phyloP scores from a whole-genome alignment of 345 rosid species.

The Linum tenue region DNA sequence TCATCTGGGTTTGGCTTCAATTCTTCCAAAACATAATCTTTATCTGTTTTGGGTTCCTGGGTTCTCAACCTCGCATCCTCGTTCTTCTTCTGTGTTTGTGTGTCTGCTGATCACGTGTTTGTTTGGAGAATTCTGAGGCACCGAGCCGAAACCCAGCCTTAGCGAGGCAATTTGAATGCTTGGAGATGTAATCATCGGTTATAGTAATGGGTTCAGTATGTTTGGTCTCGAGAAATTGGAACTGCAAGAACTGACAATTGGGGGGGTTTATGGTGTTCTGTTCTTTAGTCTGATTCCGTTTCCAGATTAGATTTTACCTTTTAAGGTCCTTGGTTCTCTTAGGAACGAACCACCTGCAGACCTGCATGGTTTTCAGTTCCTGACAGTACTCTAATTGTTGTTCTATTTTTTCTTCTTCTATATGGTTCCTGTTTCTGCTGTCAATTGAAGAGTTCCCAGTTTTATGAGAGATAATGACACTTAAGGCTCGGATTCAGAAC shows the following conservation, averaged over 20 bases:
- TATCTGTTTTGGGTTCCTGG: conserved; percentile 1
- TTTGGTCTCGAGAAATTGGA: too few species aligned
- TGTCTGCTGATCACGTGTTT: conserved; percentile 9
- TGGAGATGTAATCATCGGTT: too few species aligned
- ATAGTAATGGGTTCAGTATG: too few species aligned
- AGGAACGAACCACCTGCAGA: too few species aligned
- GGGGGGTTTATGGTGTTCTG: too few species aligned
- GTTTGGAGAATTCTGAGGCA: neutral
- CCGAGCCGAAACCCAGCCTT: too few species aligned
- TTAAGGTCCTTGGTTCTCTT: neutral
- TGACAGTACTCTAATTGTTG: conserved; percentile 13
- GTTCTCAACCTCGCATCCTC: conserved; percentile 1
- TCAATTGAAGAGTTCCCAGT: conserved; percentile 22
- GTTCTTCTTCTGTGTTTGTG: neutral
- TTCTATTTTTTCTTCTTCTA: neutral
- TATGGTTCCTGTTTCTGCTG: conserved; percentile 9
- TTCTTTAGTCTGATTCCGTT: neutral
- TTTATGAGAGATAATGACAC: conserved; percentile 35
- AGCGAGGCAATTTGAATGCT: too few species aligned
- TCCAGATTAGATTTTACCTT: neutral
- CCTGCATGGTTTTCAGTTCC: conserved; percentile 2
- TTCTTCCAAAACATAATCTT: neutral
- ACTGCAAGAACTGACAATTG: too few species aligned
- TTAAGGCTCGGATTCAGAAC: conserved; percentile 37
- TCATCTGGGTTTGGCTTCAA: conserved; percentile 17